Evolutionary conservation across 2,329 filamentous ascomycete species (phyloP).

Genomic region (Penicillium aurantiogriseum): DNA sequence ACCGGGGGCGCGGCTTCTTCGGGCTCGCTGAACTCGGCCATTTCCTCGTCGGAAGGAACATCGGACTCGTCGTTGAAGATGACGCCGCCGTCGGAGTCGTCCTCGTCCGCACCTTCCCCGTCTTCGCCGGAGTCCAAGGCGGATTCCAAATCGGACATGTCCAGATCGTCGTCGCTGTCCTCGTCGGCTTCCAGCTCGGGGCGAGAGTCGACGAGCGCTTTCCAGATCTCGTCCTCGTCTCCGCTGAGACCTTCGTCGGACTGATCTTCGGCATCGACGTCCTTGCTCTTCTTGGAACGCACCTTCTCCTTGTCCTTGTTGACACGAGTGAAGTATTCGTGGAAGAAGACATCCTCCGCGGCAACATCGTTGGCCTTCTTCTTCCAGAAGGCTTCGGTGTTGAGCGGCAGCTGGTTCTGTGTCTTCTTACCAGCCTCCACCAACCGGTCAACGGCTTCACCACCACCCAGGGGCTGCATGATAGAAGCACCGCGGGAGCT

Average conservation of each 20-base stretch:
- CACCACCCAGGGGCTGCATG: constrained; percentile 85
- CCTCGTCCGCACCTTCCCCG: constrained; percentile 43
- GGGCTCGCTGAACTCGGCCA: constrained; percentile 50
- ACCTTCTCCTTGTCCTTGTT: constrained; percentile 56
- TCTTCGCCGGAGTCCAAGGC: constrained; percentile 48
- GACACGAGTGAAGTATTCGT: constrained; percentile 84
- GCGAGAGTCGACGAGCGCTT: constrained; percentile 77
- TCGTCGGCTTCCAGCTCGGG: constrained; percentile 70
- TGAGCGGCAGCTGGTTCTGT: constrained; percentile 65
- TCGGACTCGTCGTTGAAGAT: constrained; percentile 50
- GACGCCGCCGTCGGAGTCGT: constrained; percentile 45
- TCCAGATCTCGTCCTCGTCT: constrained; percentile 82
- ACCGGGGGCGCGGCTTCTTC: constrained; percentile 33
- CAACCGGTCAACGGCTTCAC: constrained; percentile 59
- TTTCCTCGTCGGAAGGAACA: constrained; percentile 46
- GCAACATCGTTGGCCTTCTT: constrained; percentile 85
- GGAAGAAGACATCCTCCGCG: constrained; percentile 95
- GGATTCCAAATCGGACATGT: constrained; percentile 55
- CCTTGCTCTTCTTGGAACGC: constrained; percentile 57
- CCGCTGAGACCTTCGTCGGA: constrained; percentile 55
- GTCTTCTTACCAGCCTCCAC: constrained; percentile 59
- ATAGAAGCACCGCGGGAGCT: constrained; percentile 76
- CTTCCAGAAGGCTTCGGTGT: constrained; percentile 86
- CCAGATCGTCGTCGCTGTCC: constrained; percentile 59
- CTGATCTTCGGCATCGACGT: constrained; percentile 46